A percentile compares a stretch with the other conserved stretches of the same genome.
Conservation (phyloP, 2,329 filamentous ascomycete species). For the Paraconiothyrium brasiliense region DNA sequence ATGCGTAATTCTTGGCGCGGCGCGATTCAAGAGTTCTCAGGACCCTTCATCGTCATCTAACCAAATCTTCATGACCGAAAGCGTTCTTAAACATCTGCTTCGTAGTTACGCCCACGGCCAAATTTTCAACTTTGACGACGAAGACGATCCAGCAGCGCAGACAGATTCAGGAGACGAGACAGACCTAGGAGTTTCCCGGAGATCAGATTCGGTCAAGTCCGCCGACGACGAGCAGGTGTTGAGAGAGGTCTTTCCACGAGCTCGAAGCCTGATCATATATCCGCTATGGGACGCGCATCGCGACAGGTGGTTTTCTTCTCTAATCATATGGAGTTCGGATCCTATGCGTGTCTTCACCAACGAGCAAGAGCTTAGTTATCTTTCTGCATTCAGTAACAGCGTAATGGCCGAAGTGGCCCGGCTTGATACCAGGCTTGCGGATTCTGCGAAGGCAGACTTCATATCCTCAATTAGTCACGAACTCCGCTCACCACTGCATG, state of each 20-base stretch:
- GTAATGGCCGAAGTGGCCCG: conserved; percentile 52
- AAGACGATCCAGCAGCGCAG: conserved; percentile 20
- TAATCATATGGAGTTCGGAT: conserved; percentile 50
- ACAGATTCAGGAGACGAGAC: conserved; percentile 18
- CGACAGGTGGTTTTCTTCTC: conserved; percentile 50
- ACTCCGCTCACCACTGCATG: conserved; percentile 68
- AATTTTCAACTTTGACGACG: conserved; percentile 51
- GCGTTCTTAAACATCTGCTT: conserved; percentile 44
- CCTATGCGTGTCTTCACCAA: conserved; percentile 50
- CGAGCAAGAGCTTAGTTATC: conserved; percentile 49
- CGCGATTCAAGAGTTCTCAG: conserved; percentile 31
- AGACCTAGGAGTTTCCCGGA: conserved; percentile 32
- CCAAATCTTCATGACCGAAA: conserved; percentile 42
- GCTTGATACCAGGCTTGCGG: conserved; percentile 49
- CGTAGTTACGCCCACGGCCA: conserved; percentile 47
- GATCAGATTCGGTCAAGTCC: conserved; percentile 40
- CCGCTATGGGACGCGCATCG: conserved; percentile 52
- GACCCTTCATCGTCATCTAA: conserved; percentile 21
- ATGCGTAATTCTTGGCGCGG: conserved; percentile 41
- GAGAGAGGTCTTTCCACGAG: conserved; percentile 45
- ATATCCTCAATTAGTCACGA: conserved; percentile 70
- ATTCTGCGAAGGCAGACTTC: conserved; percentile 65
- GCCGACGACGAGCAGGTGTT: conserved; percentile 47
- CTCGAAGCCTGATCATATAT: conserved; percentile 50
- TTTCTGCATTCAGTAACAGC: conserved; percentile 51